Evolutionary conservation across 768 basidiomycete species (phyloP).

Genomic region (Suillus subalutaceus): DNA sequence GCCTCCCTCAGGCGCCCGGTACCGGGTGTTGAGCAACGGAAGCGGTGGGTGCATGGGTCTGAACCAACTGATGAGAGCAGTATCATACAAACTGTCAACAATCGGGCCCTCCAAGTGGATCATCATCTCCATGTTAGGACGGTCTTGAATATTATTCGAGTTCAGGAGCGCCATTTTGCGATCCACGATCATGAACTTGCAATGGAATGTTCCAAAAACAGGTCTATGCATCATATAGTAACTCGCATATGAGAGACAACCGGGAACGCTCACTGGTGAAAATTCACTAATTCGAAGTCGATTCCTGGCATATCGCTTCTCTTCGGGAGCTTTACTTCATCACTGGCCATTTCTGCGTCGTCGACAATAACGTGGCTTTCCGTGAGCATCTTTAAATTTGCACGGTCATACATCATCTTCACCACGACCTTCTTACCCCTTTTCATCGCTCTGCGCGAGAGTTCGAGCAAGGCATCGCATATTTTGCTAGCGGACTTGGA

Average conservation of each 20-base stretch:
- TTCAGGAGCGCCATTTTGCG: constrained; percentile 66
- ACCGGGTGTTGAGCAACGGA: constrained; percentile 41
- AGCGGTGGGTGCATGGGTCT: constrained; percentile 48
- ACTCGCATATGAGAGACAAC: constrained; percentile 18
- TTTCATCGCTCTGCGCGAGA: constrained; percentile 49
- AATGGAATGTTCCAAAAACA: constrained; percentile 69
- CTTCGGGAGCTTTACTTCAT: constrained; percentile 52
- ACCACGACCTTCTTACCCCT: constrained; percentile 55
- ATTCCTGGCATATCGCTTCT: constrained; percentile 61
- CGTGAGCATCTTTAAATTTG: constrained; percentile 53
- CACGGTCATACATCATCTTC: constrained; percentile 74
- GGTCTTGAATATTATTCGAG: constrained; percentile 70
- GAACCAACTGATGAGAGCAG: constrained; percentile 64
- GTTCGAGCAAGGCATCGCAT: constrained; percentile 52
- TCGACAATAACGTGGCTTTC: constrained; percentile 50
- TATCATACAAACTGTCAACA: constrained; percentile 71
- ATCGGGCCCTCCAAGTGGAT: constrained; percentile 70
- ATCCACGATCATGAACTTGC: constrained; percentile 72
- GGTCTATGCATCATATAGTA: constrained; percentile 36
- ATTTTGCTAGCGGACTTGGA: constrained; percentile 54
- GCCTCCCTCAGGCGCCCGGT: constrained; percentile 31
- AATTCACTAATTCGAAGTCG: constrained; percentile 62
- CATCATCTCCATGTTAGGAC: constrained; percentile 62
- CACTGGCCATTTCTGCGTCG: constrained; percentile 45
- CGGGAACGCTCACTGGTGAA: constrained; percentile 38